Percentiles rank a stretch among this genome's conserved stretches.
Conservation (phyloP, 805 yeast species). For the Pichia nanzhaoensis region DNA sequence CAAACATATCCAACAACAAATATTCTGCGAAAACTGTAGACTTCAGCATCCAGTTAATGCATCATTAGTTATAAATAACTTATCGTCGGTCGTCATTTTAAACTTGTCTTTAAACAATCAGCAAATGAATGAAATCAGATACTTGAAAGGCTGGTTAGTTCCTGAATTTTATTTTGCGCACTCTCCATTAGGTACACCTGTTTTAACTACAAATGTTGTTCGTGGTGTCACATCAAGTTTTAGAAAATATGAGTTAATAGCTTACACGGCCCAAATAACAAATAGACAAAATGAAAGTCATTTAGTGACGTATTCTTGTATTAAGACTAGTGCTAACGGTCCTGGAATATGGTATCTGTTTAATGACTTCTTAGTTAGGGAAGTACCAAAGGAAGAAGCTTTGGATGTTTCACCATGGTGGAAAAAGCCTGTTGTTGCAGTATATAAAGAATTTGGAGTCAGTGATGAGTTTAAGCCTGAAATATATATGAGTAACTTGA, state of each 20-base stretch:
- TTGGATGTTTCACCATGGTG: constrained; percentile 64
- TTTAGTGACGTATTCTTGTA: constrained; percentile 40
- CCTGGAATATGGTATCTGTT: constrained; percentile 63
- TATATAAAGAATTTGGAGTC: constrained; percentile 51
- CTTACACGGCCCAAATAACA: constrained; percentile 62
- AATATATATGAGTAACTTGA: constrained; percentile 45
- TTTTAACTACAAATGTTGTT: constrained; percentile 22
- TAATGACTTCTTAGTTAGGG: constrained; percentile 84
- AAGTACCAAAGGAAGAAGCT: constrained; percentile 70
- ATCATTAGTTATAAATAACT: constrained; percentile 40
- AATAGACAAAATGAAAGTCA: constrained; percentile 51
- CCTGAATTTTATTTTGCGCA: constrained; percentile 45
- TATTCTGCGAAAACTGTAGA: constrained; percentile 47
- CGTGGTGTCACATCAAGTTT: constrained; percentile 17
- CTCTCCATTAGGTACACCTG: constrained; percentile 23
- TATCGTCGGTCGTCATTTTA: constrained; percentile 61
- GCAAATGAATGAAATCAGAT: constrained; percentile 47
- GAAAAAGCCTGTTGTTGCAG: constrained; percentile 73
- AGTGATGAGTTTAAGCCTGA: constrained; percentile 38
- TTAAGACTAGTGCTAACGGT: constrained; percentile 13
- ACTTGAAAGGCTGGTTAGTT: constrained; percentile 51
- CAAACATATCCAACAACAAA: constrained; percentile 41
- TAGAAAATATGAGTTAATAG: constrained; percentile 53
- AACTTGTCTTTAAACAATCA: constrained; percentile 50
- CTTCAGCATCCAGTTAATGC: constrained; percentile 50